Evolutionary conservation across 1,284 basidiomycete genomes (phyloP).

Genomic region (Heimioporus retisporus): DNA sequence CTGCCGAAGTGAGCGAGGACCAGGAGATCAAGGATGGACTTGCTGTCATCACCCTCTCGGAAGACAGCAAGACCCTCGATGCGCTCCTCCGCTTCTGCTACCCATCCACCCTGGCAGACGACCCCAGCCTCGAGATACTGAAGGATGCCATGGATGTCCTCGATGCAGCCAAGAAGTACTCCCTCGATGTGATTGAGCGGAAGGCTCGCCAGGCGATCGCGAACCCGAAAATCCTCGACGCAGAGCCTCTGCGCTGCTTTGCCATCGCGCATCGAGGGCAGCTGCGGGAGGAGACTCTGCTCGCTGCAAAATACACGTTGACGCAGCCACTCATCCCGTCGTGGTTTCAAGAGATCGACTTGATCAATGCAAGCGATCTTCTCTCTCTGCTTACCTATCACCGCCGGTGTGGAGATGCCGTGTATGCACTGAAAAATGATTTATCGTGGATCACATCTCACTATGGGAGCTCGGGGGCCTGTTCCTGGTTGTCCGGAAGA

Average conservation of each 20-base stretch:
- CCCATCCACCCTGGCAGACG: conserved; percentile 33
- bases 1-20: conserved; percentile 19
- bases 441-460: conserved; percentile 28
- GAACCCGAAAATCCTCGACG: conserved; percentile 25
- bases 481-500: too few relatives aligned
- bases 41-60: conserved; percentile 25
- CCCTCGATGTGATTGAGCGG: conserved; percentile 27
- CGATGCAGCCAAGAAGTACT: conserved; percentile 31
- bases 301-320: conserved; percentile 28
- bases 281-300: conserved; percentile 19
- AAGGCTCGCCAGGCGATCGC: conserved; percentile 21
- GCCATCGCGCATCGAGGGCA: conserved; percentile 23
- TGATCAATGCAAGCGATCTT: conserved; percentile 29
- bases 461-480: conserved; percentile 15
- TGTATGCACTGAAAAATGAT: conserved; percentile 18
- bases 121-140: conserved; percentile 25
- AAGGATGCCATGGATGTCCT: conserved; percentile 25
- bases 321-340: conserved; percentile 22
- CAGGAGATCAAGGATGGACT: conserved; percentile 32
- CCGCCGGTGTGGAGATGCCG: conserved; percentile 22
- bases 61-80: conserved; percentile 27
- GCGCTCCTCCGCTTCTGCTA: conserved; percentile 36
- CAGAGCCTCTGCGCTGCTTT: conserved; percentile 30
- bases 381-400: conserved; percentile 35
- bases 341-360: conserved; percentile 20